A percentile compares a stretch with the other conserved stretches of the same genome.
Evolutionary conservation across 2,329 filamentous ascomycete species (phyloP).

Genomic region (Aspergillus ibericus): DNA sequence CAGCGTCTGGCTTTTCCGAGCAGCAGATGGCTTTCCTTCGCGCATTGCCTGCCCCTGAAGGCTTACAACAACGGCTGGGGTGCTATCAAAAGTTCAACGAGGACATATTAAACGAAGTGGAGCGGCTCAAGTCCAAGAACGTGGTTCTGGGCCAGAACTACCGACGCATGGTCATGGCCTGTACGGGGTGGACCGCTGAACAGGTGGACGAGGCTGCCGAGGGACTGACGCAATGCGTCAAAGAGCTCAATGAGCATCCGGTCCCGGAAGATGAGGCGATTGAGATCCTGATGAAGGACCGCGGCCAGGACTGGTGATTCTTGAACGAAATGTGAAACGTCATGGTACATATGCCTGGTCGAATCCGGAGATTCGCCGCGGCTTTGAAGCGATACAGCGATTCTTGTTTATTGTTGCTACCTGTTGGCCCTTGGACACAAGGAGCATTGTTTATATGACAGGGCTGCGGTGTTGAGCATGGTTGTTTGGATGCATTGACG

Average conservation of each 20-base stretch:
- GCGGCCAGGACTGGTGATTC: conserved; percentile 45
- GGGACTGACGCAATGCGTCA: conserved; percentile 78
- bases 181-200: conserved; percentile 74
- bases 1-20: conserved; percentile 43
- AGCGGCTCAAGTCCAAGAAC: conserved; percentile 72
- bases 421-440: neutral
- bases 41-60: conserved; percentile 58
- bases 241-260: conserved; percentile 66
- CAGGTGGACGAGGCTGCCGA: conserved; percentile 80
- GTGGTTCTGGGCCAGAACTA: conserved; percentile 86
- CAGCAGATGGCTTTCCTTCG: conserved; percentile 46
- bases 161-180: conserved; percentile 80
- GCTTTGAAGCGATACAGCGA: conserved; percentile 6
- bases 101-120: conserved; percentile 66
- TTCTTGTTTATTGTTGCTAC: conserved; percentile 10
- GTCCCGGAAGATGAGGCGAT: conserved; percentile 46
- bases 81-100: conserved; percentile 71
- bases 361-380: conserved; percentile 5
- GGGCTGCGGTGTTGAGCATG: conserved; percentile 8
- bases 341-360: conserved; percentile 13
- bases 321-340: neutral
- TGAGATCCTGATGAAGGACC: conserved; percentile 47
- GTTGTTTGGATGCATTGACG: conserved; percentile 13
- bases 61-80: conserved; percentile 67
- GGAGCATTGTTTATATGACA: conserved; percentile 12